Evolutionary conservation across 2,329 filamentous ascomycete species (phyloP), one percentile per base, ranked within the genome.

Genomic region (Berkeleyomyces basicola): DNA sequence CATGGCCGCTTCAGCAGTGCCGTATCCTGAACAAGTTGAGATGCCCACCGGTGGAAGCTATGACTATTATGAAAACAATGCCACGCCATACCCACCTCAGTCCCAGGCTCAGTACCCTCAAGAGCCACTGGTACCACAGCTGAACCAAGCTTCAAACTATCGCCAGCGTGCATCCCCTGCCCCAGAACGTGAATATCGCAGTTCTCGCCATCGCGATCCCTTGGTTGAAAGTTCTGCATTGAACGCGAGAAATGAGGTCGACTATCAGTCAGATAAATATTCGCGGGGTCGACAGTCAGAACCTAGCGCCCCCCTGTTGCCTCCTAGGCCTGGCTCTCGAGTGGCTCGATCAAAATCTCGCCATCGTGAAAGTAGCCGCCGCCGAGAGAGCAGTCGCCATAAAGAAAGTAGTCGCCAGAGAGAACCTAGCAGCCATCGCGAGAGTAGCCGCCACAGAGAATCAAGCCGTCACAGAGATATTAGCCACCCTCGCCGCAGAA

Each of bases 221-320:
- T 47, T 58, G 11, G 9, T 36, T 55, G 51, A 14, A 2, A 46
- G 14, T n/a, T 46, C 43, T 46, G 43, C 11, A 2, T n/a, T n/a
- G 11, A 46, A n/a, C 43, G 11, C 11, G 7, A n/a, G 43, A 5
- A 55, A 37, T n/a, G 51, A 55, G 23, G 4, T 33, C 37, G 51
- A 33, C 63, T 77, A 73, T 66, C 69, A 79, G 44, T 78, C 78
- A 0, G 73, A 75, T 65, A 80, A 79, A 67, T 79, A 80, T 66
- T 73, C 73, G 67, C 71, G 53, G 36, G n/a, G 49, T 46, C 55
- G 43, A 16, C 51, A 33, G 4, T 47, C 10, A 36, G 53, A 40
- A 43, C 42, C 16, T 16, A 46, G 43, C 39, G 43, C 14, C 55
- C 61, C 37, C 33, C 36, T 16, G 11, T 65, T 33, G 67, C 64